Evolutionary conservation across 345 rosid genomes (phyloP), one percentile per base, ranked within the genome.

Genomic region (Gossypium australe): DNA sequence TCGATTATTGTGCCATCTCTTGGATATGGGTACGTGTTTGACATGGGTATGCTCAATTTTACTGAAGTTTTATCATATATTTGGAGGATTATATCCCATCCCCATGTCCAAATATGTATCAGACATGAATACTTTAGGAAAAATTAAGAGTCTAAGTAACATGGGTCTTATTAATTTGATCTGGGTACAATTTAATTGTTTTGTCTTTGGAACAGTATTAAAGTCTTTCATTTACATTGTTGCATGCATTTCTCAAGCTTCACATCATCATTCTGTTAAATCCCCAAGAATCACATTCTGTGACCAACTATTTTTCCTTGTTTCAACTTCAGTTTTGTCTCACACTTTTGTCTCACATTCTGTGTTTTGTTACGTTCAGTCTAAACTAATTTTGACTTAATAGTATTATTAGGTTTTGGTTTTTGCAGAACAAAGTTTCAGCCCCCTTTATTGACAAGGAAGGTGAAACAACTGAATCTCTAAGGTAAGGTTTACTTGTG

Each of bases 391-490:
- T 29, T 10, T 47, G 11, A 7, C 52, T 27, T 45, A 60, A 25
- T 63, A 59, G 24, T 44, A 47, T 1, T 22, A 12, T 22, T 61
- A 22, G 12, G 49, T 38, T 29, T 38, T 38, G 22, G 34, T 1
- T 38, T 25, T 29, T 75, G 45, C 65, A 75, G 78, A 67, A 43
- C 44, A 52, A 62, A 43, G 56, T 67, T 67, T 75, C 78, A 43
- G 14, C 59, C 11, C 60, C 38, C 9, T 38, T 62, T 10, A 68
- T 66, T 22, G 72, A 44, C 57, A 53, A 75, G 77, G 57, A 56
- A 55, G 66, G 41, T 55, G 66, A 73, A 75, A 67, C 57, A 4
- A 66, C 44, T 34, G 53, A 25, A 14, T 75, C 48, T 55, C 44
- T 41, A 17, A 75, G 58, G 72, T 75, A 67, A 53, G 3, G 25